phyloP scores from a whole-genome alignment of 495 filamentous ascomycete species.

The Tuber indicum region DNA sequence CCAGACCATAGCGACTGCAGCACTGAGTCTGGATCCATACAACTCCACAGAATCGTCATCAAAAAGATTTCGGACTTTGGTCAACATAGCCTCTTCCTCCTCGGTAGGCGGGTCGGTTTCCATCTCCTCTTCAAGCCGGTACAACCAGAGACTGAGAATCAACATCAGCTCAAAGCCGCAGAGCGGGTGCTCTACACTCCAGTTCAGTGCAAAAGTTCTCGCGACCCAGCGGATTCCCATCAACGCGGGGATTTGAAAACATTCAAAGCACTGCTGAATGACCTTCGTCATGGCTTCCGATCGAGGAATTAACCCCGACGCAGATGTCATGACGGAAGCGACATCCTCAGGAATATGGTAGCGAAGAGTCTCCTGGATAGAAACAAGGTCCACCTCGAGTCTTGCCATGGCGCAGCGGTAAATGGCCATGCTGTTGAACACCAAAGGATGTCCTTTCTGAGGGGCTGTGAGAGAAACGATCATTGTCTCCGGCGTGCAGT shows the following conservation, averaged over 20 bases:
- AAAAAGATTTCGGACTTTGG: slow-evolving; percentile 86
- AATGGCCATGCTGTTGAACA: slow-evolving; percentile 98
- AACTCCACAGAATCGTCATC: slow-evolving; percentile 77
- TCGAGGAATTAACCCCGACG: slow-evolving; percentile 84
- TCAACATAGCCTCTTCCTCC: slow-evolving; percentile 90
- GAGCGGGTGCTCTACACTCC: slow-evolving; percentile 97
- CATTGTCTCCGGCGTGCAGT: slow-evolving; percentile 88
- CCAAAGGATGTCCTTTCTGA: slow-evolving; percentile 93
- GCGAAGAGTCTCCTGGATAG: slow-evolving; percentile 89
- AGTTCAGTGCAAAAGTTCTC: slow-evolving; percentile 91
- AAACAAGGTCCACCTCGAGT: slow-evolving; percentile 89
- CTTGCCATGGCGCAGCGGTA: slow-evolving; percentile 91
- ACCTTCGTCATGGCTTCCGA: slow-evolving; percentile 98
- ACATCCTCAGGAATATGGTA: slow-evolving; percentile 98
- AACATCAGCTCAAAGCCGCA: slow-evolving; percentile 98
- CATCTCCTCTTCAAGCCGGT: slow-evolving; percentile 97
- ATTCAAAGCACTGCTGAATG: slow-evolving; percentile 95
- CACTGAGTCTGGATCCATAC: slow-evolving; percentile 75
- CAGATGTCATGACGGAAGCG: slow-evolving; percentile 89
- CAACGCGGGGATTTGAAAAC: slow-evolving; percentile 89
- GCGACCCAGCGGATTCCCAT: slow-evolving; percentile 98
- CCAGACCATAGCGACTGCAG: slow-evolving; percentile 90
- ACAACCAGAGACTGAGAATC: slow-evolving; percentile 96
- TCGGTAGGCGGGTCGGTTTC: slow-evolving; percentile 68
- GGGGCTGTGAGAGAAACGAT: slow-evolving; percentile 87